Percentiles rank a stretch among this genome's conserved stretches.
Evolutionary conservation across 257 asterid species (phyloP).

Genomic region (Solanum bulbocastanum): DNA sequence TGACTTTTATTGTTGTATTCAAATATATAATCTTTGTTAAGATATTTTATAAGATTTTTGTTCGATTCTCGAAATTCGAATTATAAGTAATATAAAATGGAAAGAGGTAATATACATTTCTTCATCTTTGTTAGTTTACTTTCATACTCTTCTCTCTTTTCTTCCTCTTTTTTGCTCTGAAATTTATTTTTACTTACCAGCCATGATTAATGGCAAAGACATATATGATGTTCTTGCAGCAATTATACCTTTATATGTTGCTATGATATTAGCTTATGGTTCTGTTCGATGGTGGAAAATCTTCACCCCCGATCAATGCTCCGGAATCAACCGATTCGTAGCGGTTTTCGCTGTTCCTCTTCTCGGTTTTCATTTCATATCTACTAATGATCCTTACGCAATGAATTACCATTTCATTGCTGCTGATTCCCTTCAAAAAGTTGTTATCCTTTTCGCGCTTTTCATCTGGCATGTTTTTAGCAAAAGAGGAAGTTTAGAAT

Average conservation of each 20-base stretch:
- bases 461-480: conserved; percentile 53
- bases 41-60: neutral
- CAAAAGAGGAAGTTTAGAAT: conserved; percentile 56
- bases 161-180: neutral
- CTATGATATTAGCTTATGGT: conserved; percentile 82
- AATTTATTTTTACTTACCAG: neutral
- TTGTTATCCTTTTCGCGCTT: conserved; percentile 56
- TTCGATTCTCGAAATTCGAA: neutral
- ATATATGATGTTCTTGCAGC: conserved; percentile 84
- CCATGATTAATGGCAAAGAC: conserved; percentile 75
- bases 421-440: conserved; percentile 74
- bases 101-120: neutral
- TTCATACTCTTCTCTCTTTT: neutral
- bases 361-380: conserved; percentile 83
- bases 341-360: conserved; percentile 91
- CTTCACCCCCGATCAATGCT: conserved; percentile 88
- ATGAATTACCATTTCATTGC: conserved; percentile 91
- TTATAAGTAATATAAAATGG: neutral
- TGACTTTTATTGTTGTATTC: neutral
- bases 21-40: neutral
- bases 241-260: conserved; percentile 65
- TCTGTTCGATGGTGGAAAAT: conserved; percentile 91
- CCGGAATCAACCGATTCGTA: conserved; percentile 88
- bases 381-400: conserved; percentile 56
- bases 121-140: neutral